phyloP scores from a whole-genome alignment of 1,284 basidiomycete genomes.

The Leccinum subspadiceum region DNA sequence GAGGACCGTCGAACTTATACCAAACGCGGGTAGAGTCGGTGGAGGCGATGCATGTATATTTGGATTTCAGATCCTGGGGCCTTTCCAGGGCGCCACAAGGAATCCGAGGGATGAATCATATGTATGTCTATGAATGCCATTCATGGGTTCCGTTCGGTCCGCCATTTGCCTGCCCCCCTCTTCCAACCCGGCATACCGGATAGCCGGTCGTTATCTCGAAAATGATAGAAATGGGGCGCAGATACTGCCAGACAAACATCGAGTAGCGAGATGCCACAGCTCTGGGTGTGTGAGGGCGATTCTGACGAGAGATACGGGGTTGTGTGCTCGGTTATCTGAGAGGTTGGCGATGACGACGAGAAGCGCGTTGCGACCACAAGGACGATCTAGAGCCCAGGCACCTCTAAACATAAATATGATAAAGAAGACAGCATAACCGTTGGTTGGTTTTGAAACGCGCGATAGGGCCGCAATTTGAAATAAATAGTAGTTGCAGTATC shows the following conservation, averaged over 20 bases:
- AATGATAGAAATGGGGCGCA: neutral
- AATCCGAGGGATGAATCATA: neutral
- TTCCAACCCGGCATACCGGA: neutral
- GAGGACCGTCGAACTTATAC: neutral
- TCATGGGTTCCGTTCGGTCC: neutral
- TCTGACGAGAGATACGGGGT: neutral
- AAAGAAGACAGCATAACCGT: neutral
- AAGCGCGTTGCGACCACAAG: neutral
- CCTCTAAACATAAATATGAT: neutral
- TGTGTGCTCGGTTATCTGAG: neutral
- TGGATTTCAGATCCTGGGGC: neutral
- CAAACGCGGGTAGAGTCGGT: neutral
- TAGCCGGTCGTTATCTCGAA: slow-evolving; percentile 6
- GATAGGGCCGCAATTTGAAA: neutral
- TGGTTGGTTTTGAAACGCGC: neutral
- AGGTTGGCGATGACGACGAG: neutral
- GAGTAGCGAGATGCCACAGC: neutral
- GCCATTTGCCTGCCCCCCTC: neutral
- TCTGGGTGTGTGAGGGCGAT: neutral
- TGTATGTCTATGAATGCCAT: neutral
- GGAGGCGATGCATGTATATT: neutral
- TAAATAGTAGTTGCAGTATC: neutral
- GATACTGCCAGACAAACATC: neutral
- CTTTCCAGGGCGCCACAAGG: neutral
- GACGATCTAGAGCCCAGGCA: neutral